A percentile compares a stretch with the other conserved stretches of the same genome.
Conservation (phyloP, 2,329 filamentous ascomycete genomes). For the Stenocarpella maydis region DNA sequence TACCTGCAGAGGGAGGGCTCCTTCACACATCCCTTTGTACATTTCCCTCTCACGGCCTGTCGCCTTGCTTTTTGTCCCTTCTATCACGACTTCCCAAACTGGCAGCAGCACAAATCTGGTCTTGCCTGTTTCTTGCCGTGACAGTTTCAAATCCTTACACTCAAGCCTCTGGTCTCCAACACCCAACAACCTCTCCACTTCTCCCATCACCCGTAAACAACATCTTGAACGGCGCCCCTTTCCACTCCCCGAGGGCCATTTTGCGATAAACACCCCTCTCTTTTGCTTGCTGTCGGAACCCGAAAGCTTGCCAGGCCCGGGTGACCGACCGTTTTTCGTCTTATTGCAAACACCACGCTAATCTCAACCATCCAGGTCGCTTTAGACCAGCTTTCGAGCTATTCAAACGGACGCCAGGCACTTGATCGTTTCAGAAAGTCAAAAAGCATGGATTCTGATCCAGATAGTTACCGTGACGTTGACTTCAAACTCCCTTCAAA, state of each 20-base stretch:
- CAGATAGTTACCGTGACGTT: conserved; percentile 25
- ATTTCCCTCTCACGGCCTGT: too few relatives aligned
- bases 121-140: background rate
- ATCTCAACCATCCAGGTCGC: conserved; percentile 38
- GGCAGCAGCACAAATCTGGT: background rate
- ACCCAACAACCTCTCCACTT: background rate
- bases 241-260: background rate
- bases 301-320: too few relatives aligned
- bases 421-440: conserved; percentile 38
- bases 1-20: background rate
- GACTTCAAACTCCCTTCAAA: conserved; percentile 22
- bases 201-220: too few relatives aligned
- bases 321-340: background rate
- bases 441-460: conserved; percentile 34
- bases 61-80: background rate
- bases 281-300: background rate
- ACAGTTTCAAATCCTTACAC: background rate
- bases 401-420: conserved; percentile 40
- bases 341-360: background rate
- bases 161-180: background rate
- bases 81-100: background rate
- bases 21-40: background rate
- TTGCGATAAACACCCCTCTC: background rate
- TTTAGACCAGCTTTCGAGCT: conserved; percentile 41
- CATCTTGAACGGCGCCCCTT: background rate